A percentile compares a stretch with the other conserved stretches of the same genome.
Evolutionary conservation across 257 asterid species (phyloP).

Genomic region (Linaria vulgaris): DNA sequence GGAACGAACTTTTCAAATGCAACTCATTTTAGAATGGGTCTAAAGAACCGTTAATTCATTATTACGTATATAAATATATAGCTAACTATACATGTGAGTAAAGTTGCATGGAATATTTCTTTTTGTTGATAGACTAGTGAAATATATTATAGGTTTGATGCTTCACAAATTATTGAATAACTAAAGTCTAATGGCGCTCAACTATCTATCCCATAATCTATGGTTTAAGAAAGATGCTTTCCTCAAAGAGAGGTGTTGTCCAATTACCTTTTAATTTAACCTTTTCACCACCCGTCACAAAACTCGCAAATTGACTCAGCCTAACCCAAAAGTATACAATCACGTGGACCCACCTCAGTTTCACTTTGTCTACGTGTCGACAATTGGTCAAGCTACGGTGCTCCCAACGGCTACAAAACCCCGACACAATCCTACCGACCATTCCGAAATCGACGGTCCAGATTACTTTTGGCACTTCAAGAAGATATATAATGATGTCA

Average conservation of each 20-base stretch:
- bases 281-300: not conserved
- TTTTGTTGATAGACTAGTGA: too few species aligned
- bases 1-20: too few species aligned
- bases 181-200: not conserved
- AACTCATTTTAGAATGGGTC: too few species aligned
- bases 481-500: slow-evolving; percentile 27
- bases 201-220: not conserved
- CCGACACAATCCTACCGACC: not conserved
- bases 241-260: too few species aligned
- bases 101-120: too few species aligned
- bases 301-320: not conserved
- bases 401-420: slow-evolving; percentile 15
- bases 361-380: slow-evolving; percentile 17
- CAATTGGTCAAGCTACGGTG: not conserved
- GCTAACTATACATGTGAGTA: too few species aligned
- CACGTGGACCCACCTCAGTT: not conserved
- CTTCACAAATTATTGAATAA: too few species aligned
- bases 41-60: too few species aligned
- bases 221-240: too few species aligned
- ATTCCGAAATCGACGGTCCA: slow-evolving; percentile 6
- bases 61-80: too few species aligned
- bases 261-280: too few species aligned
- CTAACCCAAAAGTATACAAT: slow-evolving; percentile 13
- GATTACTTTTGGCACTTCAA: slow-evolving; percentile 1
- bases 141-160: too few species aligned